Percentiles rank a stretch among this genome's conserved stretches.
Conservation (phyloP, 1,139 yeast species). For the Zygosaccharomyces pseudobailii region DNA sequence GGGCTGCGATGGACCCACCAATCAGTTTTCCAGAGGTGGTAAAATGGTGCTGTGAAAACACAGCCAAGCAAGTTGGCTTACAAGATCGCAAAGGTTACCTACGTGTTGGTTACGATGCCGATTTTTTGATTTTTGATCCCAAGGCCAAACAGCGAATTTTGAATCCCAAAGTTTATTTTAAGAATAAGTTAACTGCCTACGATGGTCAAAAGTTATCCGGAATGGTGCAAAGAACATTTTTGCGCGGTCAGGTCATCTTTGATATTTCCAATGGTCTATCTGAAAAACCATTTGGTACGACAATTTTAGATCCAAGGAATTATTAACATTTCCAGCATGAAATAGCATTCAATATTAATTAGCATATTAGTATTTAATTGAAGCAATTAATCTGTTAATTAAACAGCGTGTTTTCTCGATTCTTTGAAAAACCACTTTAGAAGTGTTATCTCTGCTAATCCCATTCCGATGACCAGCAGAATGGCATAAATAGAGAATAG, state of each 20-base stretch:
- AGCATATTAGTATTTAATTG: background rate
- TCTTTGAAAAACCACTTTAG: constrained; percentile 87
- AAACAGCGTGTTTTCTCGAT: constrained; percentile 75
- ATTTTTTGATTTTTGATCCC: constrained; percentile 75
- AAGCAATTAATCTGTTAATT: constrained; percentile 5
- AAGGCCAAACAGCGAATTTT: constrained; percentile 49
- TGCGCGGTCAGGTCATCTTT: constrained; percentile 69
- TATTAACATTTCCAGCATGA: constrained; percentile 2
- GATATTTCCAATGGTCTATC: constrained; percentile 55
- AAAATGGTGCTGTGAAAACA: constrained; percentile 74
- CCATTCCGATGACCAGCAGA: constrained; percentile 78
- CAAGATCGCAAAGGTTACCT: constrained; percentile 67
- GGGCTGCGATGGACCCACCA: constrained; percentile 49
- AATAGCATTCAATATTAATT: background rate
- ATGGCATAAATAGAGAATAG: constrained; percentile 83
- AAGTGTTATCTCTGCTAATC: constrained; percentile 72
- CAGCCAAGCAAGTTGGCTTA: constrained; percentile 82
- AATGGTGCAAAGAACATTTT: constrained; percentile 67
- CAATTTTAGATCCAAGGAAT: constrained; percentile 50
- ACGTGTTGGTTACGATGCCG: constrained; percentile 77
- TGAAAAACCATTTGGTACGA: constrained; percentile 50
- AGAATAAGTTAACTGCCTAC: constrained; percentile 84
- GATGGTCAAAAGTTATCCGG: constrained; percentile 67
- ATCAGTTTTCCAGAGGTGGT: constrained; percentile 58
- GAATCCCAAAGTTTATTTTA: constrained; percentile 62